Evolutionary conservation across 345 rosid genomes (phyloP).

Genomic region (Ceriops zippeliana): DNA sequence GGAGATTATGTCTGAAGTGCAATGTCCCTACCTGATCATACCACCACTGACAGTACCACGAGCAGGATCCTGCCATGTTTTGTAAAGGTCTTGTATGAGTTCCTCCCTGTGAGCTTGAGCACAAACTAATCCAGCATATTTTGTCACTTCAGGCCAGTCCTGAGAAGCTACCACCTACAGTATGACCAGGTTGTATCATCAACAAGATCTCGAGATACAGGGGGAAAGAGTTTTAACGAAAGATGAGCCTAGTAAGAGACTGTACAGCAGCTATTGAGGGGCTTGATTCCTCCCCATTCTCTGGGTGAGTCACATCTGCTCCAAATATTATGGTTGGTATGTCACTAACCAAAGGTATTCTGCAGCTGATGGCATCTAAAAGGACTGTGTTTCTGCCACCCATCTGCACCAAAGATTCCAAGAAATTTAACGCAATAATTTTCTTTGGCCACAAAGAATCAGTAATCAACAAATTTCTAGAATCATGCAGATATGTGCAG

Average conservation of each 20-base stretch:
- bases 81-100: conserved; percentile 95
- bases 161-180: conserved; percentile 97
- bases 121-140: conserved; percentile 95
- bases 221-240: not conserved
- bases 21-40: conserved; percentile 72
- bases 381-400: conserved; percentile 99
- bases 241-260: conserved; percentile 13
- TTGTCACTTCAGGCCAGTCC: conserved; percentile 99
- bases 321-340: conserved; percentile 98
- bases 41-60: conserved; percentile 96
- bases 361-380: conserved; percentile 92
- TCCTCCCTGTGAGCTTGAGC: conserved; percentile 99
- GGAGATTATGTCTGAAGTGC: not conserved
- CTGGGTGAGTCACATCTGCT: conserved; percentile 98
- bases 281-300: conserved; percentile 98
- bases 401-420: conserved; percentile 55
- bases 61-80: conserved; percentile 98
- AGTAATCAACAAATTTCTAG: not conserved
- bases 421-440: not conserved
- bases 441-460: not conserved
- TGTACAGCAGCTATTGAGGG: conserved; percentile 96
- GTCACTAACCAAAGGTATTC: conserved; percentile 94
- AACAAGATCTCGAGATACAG: not conserved
- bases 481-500: not conserved
- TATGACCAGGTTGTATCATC: conserved; percentile 16